Evolutionary conservation across 345 rosid genomes (phyloP).

Genomic region (Eucalyptus marginata): DNA sequence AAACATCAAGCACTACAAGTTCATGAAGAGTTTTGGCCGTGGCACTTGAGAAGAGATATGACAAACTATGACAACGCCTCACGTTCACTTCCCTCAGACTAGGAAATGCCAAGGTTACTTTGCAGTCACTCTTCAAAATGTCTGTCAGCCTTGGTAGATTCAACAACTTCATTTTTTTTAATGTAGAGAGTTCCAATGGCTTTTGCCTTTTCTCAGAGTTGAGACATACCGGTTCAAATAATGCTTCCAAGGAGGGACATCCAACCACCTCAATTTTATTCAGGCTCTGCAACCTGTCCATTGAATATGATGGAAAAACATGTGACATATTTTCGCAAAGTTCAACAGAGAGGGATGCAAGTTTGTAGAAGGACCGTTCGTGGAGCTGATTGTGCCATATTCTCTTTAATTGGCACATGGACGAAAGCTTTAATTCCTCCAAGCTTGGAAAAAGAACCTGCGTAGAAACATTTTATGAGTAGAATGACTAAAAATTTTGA

Average conservation of each 20-base stretch:
- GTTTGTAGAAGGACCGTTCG: fast-evolving
- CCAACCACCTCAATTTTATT: fast-evolving
- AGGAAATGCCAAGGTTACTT: no score
- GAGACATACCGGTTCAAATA: fast-evolving
- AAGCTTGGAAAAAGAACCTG: no score
- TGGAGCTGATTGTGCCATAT: no score
- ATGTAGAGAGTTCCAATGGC: background rate
- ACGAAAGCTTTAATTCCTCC: no score
- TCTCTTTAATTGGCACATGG: no score
- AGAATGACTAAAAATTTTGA: no score
- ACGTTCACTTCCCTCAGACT: no score
- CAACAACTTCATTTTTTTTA: background rate
- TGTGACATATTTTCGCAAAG: background rate
- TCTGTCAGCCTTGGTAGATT: background rate
- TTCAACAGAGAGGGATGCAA: background rate
- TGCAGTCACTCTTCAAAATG: background rate
- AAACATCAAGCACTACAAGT: no score
- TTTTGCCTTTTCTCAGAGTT: fast-evolving
- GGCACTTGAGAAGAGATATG: no score
- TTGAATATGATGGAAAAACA: background rate
- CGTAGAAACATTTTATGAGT: fast-evolving
- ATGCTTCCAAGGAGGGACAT: background rate
- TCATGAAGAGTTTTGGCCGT: no score
- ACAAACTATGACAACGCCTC: no score
- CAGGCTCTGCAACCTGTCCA: fast-evolving